Evolutionary conservation across 768 basidiomycete species (phyloP), one percentile per base, ranked within the genome.

Genomic region (Termitomyces sp.): DNA sequence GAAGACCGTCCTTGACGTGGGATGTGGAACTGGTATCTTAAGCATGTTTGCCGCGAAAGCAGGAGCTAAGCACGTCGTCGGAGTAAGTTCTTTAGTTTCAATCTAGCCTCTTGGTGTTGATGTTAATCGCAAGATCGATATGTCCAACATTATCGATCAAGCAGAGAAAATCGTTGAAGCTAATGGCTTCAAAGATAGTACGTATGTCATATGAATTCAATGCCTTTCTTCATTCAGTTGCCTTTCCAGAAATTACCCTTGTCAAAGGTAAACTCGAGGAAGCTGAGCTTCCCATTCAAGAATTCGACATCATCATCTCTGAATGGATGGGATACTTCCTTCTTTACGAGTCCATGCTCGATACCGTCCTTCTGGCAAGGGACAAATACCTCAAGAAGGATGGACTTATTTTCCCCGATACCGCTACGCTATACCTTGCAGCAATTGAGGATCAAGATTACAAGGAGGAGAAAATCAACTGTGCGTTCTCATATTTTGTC

Each of bases 291-390:
- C 96, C 96, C 13, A 84, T 96, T 66, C 75, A 90, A 58, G 77
- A 95, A 70, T 98, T 94, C 68, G 97, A 99, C 70, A 98, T 99
- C 74, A 97, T 99, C 75, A 91, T 99, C 68, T 97, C 94, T 57
- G 97, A 99, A 71, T 99, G 96, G 97, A 99, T 99, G 97, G 97
- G 97, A 40, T 99, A 99, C 75, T 98, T 98, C 82, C 78, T 98
- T 47, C 84, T 99, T 32, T 98, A 98, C 77, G 97, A 98, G 71
- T 95, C 94, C 66, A 98, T 99, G 97, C 85, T 98, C 61, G 96
- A 99, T 75, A 98, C 95, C 23, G 97, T 99, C 52, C 84, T 99
- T 40, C 80, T 95, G 44, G 97, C 97, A 7, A 85, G 97, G 54
- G 97, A 99, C 80, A 92, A 91, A 72, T 98, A 97, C 77, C 84